Evolutionary conservation across 306 rosid species (phyloP), one percentile per base, ranked within the genome.

Genomic region (Prunus dulcis): DNA sequence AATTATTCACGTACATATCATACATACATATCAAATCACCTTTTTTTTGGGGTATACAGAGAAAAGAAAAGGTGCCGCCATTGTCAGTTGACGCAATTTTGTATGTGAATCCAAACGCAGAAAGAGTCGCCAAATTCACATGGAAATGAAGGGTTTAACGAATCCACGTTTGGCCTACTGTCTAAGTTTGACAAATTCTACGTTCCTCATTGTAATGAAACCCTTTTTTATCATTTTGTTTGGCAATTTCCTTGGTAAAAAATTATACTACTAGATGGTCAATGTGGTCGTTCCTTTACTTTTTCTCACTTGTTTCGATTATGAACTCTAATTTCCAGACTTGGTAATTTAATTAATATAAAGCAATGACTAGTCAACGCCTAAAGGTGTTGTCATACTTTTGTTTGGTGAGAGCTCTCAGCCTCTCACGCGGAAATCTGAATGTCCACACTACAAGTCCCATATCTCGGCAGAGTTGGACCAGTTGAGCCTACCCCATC

Each of bases 391-490:
- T 12, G n/a, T 0, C 41, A 0, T 2, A 28, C 9, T 38, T 27
- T 61, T 13, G 4, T 61, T 61, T 27, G 66, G 66, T 61, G 41
- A 61, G 66, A 12, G n/a, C 38, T 18, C 4, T 32, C 25, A 9
- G 23, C 15, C 7, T 34, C 69, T 19, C 49, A 64, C 69, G 49
- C 69, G 69, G 17, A 32, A 64, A 3, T 34, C 9, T 34, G 50
- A 32, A 22, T 64, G 18, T 9, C 15, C 1, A 19, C 50, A 53
- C 15, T 2, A 34, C 27, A 38, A 56, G 83, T 87, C 86, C 73
- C 81, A 67, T 14, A 9, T 77, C 78, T 18, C 86, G 64, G 87
- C 88, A 9, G 58, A 3, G 19, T 25, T 69, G 46, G 71, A 67
- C 72, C 72, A 27, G 8, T 10, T 45, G 17, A 73, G 60, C 76